Base-by-base conservation (phyloP, 1,284 basidiomycete genomes). In the Microbotryum lychnidis-dioicae region DNA sequence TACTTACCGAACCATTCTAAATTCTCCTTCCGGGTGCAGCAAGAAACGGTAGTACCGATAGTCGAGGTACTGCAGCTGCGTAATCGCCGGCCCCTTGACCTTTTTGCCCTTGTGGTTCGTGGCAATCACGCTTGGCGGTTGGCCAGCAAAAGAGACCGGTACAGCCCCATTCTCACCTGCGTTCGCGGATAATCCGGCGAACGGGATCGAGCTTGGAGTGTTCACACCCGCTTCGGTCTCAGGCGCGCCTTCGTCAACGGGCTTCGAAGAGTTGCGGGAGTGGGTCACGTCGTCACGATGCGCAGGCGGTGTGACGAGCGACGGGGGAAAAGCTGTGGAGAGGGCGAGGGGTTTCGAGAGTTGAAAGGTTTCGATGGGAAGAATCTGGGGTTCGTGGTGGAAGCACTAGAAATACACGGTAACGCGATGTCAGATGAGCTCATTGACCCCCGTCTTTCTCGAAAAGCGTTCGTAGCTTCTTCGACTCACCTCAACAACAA, bases 1-100 rank as follows among this genome's bases (percentile, higher is more conserved):
- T 4, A 60, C 80, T 62, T 61, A 90, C 90, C 84, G 84, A 59
- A 89, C 80, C 81, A 91, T 87, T 48, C 77, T 80, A 75, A 97
- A 96, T 49, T 90, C 77, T 3, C 92, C 91, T 1, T 83, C 87
- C 5, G 88, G 87, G 73, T 98, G 90, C 42, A 97, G 78, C 0
- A 87, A 86, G 76, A 94, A 97, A 20, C 90, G 84, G 29, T 89
- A 89, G 74, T 97, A 96, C 21, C 96, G 85, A 75, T 82, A 82
- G 63, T 82, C 80, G 70, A 80, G 76, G 58, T 71, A 75, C 56
- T 69, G 68, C 51, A 76, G 65, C 50, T 76, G 73, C 58, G 66
- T 75, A 65, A 63, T 67, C 66, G 58, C 72, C 62, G 10, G 72
- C 54, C 58, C 74, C 23, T 27, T 33, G 16, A 33, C 54, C 8